These are phyloP conservation scores for Phaeosphaeria sp. DNA, from an alignment of 2,329 filamentous ascomycete genomes.

Conservation along the genomic window DNA sequence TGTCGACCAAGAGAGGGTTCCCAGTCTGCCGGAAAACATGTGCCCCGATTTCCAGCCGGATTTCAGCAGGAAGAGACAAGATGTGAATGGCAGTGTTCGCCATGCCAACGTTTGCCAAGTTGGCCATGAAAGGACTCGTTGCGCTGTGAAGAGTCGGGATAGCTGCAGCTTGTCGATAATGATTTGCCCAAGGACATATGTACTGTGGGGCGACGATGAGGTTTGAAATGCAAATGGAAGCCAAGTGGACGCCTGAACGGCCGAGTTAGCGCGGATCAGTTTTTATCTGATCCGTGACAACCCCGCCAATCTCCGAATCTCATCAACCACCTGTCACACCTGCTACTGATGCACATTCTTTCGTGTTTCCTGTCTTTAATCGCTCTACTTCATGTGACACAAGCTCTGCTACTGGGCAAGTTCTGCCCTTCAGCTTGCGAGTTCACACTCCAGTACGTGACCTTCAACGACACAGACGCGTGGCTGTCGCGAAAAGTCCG, in stretches of 20 bases:
- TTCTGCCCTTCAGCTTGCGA: conserved; percentile 41
- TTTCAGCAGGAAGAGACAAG: conserved; percentile 45
- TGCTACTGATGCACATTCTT: conserved; percentile 24
- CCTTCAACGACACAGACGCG: conserved; percentile 40
- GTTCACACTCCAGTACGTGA: conserved; percentile 34
- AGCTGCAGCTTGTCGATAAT: not conserved
- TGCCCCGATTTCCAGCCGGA: conserved; percentile 43
- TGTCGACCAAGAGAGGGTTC: conserved; percentile 5
- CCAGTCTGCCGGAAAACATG: conserved; percentile 27
- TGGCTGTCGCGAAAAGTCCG: conserved; percentile 33
- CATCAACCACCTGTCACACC: conserved; percentile 10
- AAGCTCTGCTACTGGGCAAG: conserved; percentile 24
- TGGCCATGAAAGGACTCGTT: not conserved
- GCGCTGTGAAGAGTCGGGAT: not conserved
- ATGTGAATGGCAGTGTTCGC: not conserved
- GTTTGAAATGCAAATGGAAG: not conserved
- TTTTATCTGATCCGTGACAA: conserved; percentile 31
- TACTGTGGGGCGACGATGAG: not conserved
- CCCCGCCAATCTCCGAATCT: conserved; percentile 21
- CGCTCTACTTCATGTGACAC: conserved; percentile 11
- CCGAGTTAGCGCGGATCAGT: not conserved
- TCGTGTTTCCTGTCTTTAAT: conserved; percentile 10
- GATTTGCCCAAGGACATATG: not conserved
- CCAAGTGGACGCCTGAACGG: not conserved
- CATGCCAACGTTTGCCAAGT: conserved; percentile 1